Base-by-base conservation (phyloP, 140 eudicot genomes). In the Oenanthe javanica region DNA sequence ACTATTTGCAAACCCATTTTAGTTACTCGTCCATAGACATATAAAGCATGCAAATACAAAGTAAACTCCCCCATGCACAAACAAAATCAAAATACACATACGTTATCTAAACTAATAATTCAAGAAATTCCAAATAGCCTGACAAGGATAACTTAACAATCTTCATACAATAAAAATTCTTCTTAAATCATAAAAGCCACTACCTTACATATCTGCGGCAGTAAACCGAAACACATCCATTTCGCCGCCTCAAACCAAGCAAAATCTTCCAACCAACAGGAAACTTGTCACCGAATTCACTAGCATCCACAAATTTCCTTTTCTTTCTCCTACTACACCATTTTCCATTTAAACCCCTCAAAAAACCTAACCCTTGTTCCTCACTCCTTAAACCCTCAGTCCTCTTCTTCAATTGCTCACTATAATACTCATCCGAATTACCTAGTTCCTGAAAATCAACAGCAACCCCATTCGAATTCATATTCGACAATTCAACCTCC, bases 271-370 rank as follows among this genome's bases (percentile, higher is more conserved):
- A 89, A 11, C 86, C 93, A 51, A 85, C 67, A 0, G 93, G 93
- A 79, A 89, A 78, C 11, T 63, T 81, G 47, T 85, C 88, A 18
- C 91, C 93, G 15, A 89, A 82, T 51, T 54, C 42, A 25, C 84
- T 49, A 1, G 93, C 91, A 75, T 84, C 86, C 40, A 89, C 91
- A 73, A 87, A 80, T 72, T 83, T 87, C 79, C 91, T 87, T 85
- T 81, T 87, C 86, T 78, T 87, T 84, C 93, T 87, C 81, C 88
- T 81, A 76, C 91, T 87, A 80, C 93, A 83, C 93, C 93, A 89
- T 63, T 87, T 80, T 74, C 93, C 93, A 50, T 87, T 85, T 74
- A 89, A 81, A 63, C 82, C 83, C 77, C 81, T 64, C 82, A 89
- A 61, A 79, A 89, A 77, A 78, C 81, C 88, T 77, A 87, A 61